Conservation (phyloP, 768 basidiomycete species). For the Leccinum pellstonianum region DNA sequence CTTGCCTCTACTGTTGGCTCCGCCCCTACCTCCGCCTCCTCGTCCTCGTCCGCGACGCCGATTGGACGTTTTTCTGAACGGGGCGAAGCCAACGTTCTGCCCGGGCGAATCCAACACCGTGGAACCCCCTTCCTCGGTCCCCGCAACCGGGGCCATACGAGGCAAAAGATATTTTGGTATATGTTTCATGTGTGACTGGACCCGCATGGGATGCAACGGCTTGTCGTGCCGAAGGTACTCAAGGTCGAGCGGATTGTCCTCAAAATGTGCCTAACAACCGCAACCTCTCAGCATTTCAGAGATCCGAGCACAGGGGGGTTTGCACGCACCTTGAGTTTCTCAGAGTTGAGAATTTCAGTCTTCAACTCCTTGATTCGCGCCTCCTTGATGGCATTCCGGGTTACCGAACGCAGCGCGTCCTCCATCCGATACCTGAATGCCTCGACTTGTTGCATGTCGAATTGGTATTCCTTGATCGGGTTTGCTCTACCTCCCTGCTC, state of each 20-base stretch:
- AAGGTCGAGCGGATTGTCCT: slow-evolving; percentile 92
- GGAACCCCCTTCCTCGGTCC: slow-evolving; percentile 32
- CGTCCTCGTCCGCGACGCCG: slow-evolving; percentile 56
- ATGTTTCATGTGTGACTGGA: slow-evolving; percentile 95
- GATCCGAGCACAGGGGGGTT: not conserved
- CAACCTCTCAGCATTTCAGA: slow-evolving; percentile 1
- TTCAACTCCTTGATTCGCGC: slow-evolving; percentile 93
- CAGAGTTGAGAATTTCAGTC: slow-evolving; percentile 89
- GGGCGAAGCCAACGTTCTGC: slow-evolving; percentile 56
- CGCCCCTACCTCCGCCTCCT: slow-evolving; percentile 44
- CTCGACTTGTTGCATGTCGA: slow-evolving; percentile 95
- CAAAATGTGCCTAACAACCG: slow-evolving; percentile 82
- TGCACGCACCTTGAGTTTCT: slow-evolving; percentile 83
- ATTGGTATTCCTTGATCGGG: slow-evolving; percentile 81
- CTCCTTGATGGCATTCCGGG: slow-evolving; percentile 81
- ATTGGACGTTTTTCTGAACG: slow-evolving; percentile 61
- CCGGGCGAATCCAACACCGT: slow-evolving; percentile 7
- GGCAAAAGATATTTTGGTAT: slow-evolving; percentile 92
- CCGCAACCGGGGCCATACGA: slow-evolving; percentile 52
- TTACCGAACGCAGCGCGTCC: slow-evolving; percentile 88
- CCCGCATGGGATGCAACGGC: slow-evolving; percentile 83
- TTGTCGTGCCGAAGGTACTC: slow-evolving; percentile 94
- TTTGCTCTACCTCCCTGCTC: slow-evolving; percentile 62
- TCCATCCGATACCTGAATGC: slow-evolving; percentile 98
- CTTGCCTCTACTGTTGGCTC: slow-evolving; percentile 41